Conservation (phyloP, 306 rosid species). For the Datisca glomerata region DNA sequence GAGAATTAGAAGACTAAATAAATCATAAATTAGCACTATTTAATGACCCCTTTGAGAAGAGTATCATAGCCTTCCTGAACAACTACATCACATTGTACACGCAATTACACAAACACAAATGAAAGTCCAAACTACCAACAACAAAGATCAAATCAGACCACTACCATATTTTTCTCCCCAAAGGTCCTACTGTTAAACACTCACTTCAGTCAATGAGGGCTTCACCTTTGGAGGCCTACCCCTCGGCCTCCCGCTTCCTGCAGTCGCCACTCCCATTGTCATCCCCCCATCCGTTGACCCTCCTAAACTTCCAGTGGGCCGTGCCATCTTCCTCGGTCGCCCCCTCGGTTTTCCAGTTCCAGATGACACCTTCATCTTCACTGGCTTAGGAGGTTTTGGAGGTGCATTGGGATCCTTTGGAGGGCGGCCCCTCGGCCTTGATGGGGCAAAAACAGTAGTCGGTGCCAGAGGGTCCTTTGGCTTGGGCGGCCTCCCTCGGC, state of each 20-base stretch:
- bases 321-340: slow-evolving; percentile 56
- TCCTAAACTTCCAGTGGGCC: slow-evolving; percentile 4
- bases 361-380: slow-evolving; percentile 16
- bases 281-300: not conserved
- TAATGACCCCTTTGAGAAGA: not conserved
- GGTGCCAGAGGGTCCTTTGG: slow-evolving; percentile 26
- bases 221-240: slow-evolving; percentile 85
- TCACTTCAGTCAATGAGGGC: slow-evolving; percentile 43
- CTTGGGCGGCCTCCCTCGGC: slow-evolving; percentile 77
- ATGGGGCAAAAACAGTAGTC: slow-evolving; percentile 10
- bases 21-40: too few relatives aligned
- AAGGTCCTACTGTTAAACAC: slow-evolving; percentile 44
- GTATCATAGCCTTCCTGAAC: not conserved
- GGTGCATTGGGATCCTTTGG: slow-evolving; percentile 58
- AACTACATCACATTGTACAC: not conserved
- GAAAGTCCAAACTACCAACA: too few relatives aligned
- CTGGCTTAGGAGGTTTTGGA: slow-evolving; percentile 14
- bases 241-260: slow-evolving; percentile 42
- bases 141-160: too few relatives aligned
- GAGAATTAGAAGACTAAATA: too few relatives aligned
- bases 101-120: too few relatives aligned
- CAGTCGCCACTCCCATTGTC: not conserved
- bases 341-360: slow-evolving; percentile 54
- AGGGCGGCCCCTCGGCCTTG: slow-evolving; percentile 66
- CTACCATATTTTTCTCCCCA: too few relatives aligned